phyloP scores from a whole-genome alignment of 352 stramenopile species.

The Plasmopara halstedii region DNA sequence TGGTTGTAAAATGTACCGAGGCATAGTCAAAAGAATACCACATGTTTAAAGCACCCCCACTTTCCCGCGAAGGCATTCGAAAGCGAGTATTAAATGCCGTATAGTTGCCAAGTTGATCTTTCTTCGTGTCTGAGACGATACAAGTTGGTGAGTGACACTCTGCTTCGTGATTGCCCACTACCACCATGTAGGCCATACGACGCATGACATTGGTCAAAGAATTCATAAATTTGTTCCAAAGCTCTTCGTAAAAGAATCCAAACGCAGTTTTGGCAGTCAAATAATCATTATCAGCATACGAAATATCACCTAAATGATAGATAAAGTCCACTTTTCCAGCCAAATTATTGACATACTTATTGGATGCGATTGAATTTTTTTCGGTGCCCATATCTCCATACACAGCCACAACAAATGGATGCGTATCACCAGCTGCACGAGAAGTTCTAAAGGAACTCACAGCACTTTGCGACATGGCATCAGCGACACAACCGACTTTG shows the following conservation, averaged over 20 bases:
- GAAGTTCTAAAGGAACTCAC: constrained; percentile 45
- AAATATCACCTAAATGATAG: constrained; percentile 36
- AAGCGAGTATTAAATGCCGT: constrained; percentile 43
- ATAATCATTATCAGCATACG: constrained; percentile 38
- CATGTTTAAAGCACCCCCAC: constrained; percentile 30
- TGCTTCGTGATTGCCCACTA: constrained; percentile 64
- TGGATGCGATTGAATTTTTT: constrained; percentile 19
- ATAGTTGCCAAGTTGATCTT: constrained; percentile 38
- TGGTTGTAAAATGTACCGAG: constrained; percentile 53
- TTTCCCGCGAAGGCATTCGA: constrained; percentile 29
- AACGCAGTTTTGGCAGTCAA: constrained; percentile 17
- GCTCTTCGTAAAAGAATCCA: constrained; percentile 29
- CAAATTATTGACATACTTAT: constrained; percentile 23
- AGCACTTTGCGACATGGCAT: constrained; percentile 13
- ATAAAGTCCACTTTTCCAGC: constrained; percentile 28
- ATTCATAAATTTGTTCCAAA: constrained; percentile 67
- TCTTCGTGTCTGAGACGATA: constrained; percentile 13
- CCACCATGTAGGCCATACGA: constrained; percentile 55
- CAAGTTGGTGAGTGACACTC: constrained; percentile 39
- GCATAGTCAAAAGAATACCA: constrained; percentile 37
- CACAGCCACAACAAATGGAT: constrained; percentile 25
- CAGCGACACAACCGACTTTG: constrained; percentile 14
- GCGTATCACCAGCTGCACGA: constrained; percentile 16
- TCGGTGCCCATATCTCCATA: constrained; percentile 36
- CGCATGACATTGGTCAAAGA: constrained; percentile 32